A percentile compares a stretch with the other conserved stretches of the same genome.
These are phyloP conservation scores for Calonectria hongkongensis DNA, from an alignment of 2,329 filamentous ascomycete species.

Conservation along the genomic window DNA sequence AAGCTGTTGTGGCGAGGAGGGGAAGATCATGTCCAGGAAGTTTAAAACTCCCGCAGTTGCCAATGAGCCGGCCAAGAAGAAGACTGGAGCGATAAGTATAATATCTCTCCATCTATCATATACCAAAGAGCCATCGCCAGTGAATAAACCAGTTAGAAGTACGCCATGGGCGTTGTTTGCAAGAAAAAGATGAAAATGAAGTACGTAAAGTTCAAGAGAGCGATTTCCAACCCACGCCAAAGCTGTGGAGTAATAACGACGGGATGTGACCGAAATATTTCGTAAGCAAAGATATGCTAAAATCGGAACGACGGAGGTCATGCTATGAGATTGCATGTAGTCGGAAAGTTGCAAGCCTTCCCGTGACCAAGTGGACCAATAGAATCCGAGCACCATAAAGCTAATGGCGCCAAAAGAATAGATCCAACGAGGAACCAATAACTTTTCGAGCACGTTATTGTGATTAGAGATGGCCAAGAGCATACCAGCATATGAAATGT, in stretches of 20 bases:
- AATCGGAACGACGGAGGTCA: slow-evolving; percentile 72
- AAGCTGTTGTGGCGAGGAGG: neutral
- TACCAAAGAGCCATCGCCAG: slow-evolving; percentile 46
- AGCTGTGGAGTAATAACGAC: slow-evolving; percentile 59
- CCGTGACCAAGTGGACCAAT: slow-evolving; percentile 19
- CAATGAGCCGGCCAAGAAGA: slow-evolving; percentile 40
- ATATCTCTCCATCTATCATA: slow-evolving; percentile 51
- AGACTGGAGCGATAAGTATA: slow-evolving; percentile 48
- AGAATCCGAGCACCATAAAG: slow-evolving; percentile 44
- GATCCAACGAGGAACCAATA: slow-evolving; percentile 46
- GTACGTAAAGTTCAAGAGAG: slow-evolving; percentile 75
- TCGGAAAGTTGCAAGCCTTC: neutral
- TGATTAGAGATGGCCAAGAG: slow-evolving; percentile 59
- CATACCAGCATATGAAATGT: slow-evolving; percentile 75
- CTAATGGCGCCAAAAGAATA: slow-evolving; percentile 58
- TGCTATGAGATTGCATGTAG: slow-evolving; percentile 72
- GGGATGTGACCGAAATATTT: slow-evolving; percentile 60
- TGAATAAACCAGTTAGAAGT: slow-evolving; percentile 46
- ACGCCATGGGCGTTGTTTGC: slow-evolving; percentile 73
- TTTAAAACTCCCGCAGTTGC: neutral
- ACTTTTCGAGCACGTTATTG: slow-evolving; percentile 38
- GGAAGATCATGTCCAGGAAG: slow-evolving; percentile 9
- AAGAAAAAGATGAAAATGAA: slow-evolving; percentile 78
- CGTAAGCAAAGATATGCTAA: slow-evolving; percentile 72
- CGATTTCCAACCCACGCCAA: slow-evolving; percentile 72